Conservation (phyloP, 208 protist species). For the Porcisia deanei region DNA sequence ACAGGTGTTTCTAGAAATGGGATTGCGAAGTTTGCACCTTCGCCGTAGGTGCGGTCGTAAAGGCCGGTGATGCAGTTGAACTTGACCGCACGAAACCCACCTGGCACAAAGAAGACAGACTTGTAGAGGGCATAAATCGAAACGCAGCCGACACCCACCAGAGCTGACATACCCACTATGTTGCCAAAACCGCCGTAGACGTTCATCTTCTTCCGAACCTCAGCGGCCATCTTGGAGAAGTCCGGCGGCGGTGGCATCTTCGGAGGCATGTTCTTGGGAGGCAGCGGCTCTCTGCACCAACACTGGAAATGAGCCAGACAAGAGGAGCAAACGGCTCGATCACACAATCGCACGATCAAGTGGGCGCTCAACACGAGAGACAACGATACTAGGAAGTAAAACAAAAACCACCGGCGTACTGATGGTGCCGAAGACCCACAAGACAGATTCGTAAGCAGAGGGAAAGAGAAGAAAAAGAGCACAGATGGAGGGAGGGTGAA, state of each 20-base stretch:
- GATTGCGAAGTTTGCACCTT: constrained; percentile 96
- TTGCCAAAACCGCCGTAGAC: constrained; percentile 67
- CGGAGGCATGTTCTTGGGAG: constrained; percentile 34
- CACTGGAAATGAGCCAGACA: constrained; percentile 3
- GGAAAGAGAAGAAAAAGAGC: neutral
- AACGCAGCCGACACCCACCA: constrained; percentile 53
- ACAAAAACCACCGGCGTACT: neutral
- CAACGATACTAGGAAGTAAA: neutral
- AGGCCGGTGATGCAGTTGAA: constrained; percentile 97
- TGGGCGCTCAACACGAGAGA: neutral
- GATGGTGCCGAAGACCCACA: neutral
- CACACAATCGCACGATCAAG: neutral
- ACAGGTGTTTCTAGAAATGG: constrained; percentile 97
- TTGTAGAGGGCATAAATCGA: constrained; percentile 77
- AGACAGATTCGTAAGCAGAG: neutral
- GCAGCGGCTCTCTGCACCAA: neutral
- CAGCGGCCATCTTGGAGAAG: constrained; percentile 69
- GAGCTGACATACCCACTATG: constrained; percentile 58
- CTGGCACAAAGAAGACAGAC: constrained; percentile 95
- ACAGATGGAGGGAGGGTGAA: too few relatives aligned
- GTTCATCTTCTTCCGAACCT: constrained; percentile 64
- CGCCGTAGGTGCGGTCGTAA: constrained; percentile 90
- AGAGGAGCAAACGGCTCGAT: neutral
- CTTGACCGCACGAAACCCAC: constrained; percentile 96
- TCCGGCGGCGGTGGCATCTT: constrained; percentile 77